Percentiles rank a stretch among this genome's conserved stretches.
Conservation (phyloP, 768 basidiomycete species). For the Kwoniella sp. region DNA sequence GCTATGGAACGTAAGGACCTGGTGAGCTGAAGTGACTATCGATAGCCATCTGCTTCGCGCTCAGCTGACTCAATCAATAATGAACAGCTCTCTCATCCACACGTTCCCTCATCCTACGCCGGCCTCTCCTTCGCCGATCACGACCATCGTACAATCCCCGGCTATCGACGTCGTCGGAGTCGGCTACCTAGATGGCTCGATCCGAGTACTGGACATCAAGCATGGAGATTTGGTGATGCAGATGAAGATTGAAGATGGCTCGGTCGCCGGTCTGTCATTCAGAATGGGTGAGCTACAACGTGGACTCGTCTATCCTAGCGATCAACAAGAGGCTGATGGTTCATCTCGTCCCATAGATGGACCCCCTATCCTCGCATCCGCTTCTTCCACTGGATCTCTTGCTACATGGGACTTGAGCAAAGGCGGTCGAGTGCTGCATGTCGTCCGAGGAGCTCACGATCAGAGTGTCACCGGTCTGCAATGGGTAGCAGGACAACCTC, state of each 20-base stretch:
- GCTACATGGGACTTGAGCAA: constrained; percentile 91
- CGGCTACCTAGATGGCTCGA: constrained; percentile 82
- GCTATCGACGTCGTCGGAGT: constrained; percentile 96
- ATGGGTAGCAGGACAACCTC: constrained; percentile 90
- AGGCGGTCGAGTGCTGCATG: constrained; percentile 78
- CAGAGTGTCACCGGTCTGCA: constrained; percentile 77
- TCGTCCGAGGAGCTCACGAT: constrained; percentile 86
- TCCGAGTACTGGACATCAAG: constrained; percentile 85
- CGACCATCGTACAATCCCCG: constrained; percentile 82
- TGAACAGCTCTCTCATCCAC: constrained; percentile 74
- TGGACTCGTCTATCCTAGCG: neutral
- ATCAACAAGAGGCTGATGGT: neutral
- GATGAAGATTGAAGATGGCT: constrained; percentile 87
- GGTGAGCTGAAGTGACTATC: constrained; percentile 60
- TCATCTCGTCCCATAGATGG: constrained; percentile 67
- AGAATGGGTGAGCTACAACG: constrained; percentile 67
- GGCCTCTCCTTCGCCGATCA: constrained; percentile 63
- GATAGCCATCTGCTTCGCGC: too few relatives aligned
- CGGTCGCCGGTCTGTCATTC: constrained; percentile 75
- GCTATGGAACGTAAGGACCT: constrained; percentile 89
- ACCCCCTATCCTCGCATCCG: constrained; percentile 82
- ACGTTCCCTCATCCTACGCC: constrained; percentile 67
- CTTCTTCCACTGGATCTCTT: constrained; percentile 82
- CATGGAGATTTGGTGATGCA: constrained; percentile 85
- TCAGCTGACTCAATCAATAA: neutral